These are phyloP conservation scores for Globisporangium abappressorium DNA, from an alignment of 352 stramenopile genomes.

Conservation along the genomic window DNA sequence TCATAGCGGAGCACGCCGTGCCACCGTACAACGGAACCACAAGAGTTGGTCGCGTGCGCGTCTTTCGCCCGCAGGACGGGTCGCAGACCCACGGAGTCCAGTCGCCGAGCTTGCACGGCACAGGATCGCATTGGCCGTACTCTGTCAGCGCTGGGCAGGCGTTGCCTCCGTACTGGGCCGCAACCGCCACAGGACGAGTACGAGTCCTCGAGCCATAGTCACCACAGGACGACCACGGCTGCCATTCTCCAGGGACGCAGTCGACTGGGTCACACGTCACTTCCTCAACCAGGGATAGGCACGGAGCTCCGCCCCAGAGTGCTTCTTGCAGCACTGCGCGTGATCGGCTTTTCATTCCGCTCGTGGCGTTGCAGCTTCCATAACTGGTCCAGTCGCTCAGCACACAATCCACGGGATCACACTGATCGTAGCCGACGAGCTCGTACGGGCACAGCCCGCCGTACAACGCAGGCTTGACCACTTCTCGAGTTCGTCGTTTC, in stretches of 20 bases:
- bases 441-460: constrained; percentile 36
- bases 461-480: constrained; percentile 38
- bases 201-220: constrained; percentile 30
- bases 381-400: constrained; percentile 43
- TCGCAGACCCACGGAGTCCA: constrained; percentile 46
- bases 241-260: constrained; percentile 36
- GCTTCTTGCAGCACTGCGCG: constrained; percentile 32
- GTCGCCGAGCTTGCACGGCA: constrained; percentile 43
- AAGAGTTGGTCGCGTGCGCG: constrained; percentile 28
- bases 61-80: constrained; percentile 28
- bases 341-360: constrained; percentile 31
- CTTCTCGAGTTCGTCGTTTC: constrained; percentile 33
- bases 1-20: constrained; percentile 26
- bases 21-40: constrained; percentile 35
- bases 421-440: constrained; percentile 32
- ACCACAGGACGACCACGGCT: constrained; percentile 31
- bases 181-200: constrained; percentile 23
- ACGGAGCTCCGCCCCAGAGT: constrained; percentile 33
- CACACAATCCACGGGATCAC: constrained; percentile 54
- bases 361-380: constrained; percentile 28
- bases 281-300: constrained; percentile 25
- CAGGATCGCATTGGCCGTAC: constrained; percentile 29
- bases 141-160: constrained; percentile 28
- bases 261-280: constrained; percentile 33
- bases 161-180: constrained; percentile 38